Conservation (phyloP, 768 basidiomycete species). For the Calocera cornea region DNA sequence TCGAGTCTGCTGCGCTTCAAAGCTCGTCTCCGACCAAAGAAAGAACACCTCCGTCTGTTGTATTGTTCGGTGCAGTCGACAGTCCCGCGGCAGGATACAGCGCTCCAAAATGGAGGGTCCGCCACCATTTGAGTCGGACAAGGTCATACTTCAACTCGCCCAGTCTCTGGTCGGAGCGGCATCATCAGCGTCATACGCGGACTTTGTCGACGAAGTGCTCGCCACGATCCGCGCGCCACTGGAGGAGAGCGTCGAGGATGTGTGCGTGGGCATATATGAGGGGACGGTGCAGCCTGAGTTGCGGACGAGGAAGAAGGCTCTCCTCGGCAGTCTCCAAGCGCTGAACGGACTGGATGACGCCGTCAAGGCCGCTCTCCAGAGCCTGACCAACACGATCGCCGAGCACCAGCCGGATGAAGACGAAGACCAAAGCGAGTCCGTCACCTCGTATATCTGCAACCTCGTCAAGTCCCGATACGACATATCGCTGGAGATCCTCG, state of each 20-base stretch:
- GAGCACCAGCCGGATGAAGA: slow-evolving; percentile 27
- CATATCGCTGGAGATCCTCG: slow-evolving; percentile 49
- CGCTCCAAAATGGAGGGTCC: slow-evolving; percentile 19
- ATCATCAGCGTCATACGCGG: slow-evolving; percentile 21
- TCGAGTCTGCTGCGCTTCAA: too few relatives aligned
- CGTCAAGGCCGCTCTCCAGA: not conserved
- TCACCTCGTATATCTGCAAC: slow-evolving; percentile 46
- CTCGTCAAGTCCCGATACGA: slow-evolving; percentile 65
- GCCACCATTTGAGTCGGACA: slow-evolving; percentile 35
- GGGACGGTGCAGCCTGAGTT: slow-evolving; percentile 44
- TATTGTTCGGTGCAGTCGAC: too few relatives aligned
- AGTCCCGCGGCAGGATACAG: too few relatives aligned
- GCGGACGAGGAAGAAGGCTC: slow-evolving; percentile 35
- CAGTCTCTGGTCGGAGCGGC: slow-evolving; percentile 17
- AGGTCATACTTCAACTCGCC: slow-evolving; percentile 43
- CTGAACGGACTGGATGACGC: slow-evolving; percentile 35
- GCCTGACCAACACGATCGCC: slow-evolving; percentile 29
- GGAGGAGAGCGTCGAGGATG: slow-evolving; percentile 50
- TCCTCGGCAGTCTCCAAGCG: slow-evolving; percentile 41
- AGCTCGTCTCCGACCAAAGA: too few relatives aligned
- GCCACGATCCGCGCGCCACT: slow-evolving; percentile 41
- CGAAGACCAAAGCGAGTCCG: slow-evolving; percentile 48
- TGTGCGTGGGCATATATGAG: slow-evolving; percentile 37
- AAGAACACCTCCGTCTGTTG: too few relatives aligned
- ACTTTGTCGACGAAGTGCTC: slow-evolving; percentile 48